phyloP scores from a whole-genome alignment of 805 yeast genomes.

The Scheffersomyces lignosus region DNA sequence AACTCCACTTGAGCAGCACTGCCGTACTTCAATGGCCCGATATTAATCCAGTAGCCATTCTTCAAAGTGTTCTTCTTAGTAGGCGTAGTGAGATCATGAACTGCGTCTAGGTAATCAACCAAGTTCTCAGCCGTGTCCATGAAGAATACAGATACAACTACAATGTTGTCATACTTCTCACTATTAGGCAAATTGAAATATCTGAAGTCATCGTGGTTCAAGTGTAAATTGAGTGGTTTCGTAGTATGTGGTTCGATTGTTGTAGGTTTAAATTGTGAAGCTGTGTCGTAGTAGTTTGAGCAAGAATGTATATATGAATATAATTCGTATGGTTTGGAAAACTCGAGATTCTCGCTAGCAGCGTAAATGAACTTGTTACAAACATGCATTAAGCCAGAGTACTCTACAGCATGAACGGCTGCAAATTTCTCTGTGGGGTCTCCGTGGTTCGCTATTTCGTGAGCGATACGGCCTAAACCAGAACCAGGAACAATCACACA shows the following conservation, averaged over 20 bases:
- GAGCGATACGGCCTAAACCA: slow-evolving; percentile 79
- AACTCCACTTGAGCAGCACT: slow-evolving; percentile 77
- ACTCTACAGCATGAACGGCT: slow-evolving; percentile 72
- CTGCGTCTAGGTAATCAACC: slow-evolving; percentile 69
- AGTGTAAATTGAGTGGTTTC: slow-evolving; percentile 48
- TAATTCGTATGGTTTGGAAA: slow-evolving; percentile 16
- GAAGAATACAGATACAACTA: slow-evolving; percentile 72
- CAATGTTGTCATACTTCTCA: slow-evolving; percentile 43
- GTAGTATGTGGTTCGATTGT: slow-evolving; percentile 20
- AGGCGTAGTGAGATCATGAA: slow-evolving; percentile 43
- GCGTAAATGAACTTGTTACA: slow-evolving; percentile 61
- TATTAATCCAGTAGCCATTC: slow-evolving; percentile 78
- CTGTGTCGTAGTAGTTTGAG: slow-evolving; percentile 56
- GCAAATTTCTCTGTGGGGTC: slow-evolving; percentile 37
- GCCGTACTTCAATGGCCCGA: slow-evolving; percentile 93
- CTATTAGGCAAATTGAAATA: slow-evolving; percentile 39
- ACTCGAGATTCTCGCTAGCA: slow-evolving; percentile 1
- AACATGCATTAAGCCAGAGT: slow-evolving; percentile 71
- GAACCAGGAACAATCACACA: slow-evolving; percentile 80
- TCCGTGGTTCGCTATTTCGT: slow-evolving; percentile 47
- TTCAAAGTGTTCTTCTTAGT: slow-evolving; percentile 28
- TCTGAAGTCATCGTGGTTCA: slow-evolving; percentile 66
- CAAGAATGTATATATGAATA: slow-evolving; percentile 62
- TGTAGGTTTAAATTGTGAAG: slow-evolving; percentile 52
- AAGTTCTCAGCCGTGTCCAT: slow-evolving; percentile 91